Evolutionary conservation across 495 filamentous ascomycete species (phyloP), one percentile per base, ranked within the genome.

Genomic region (Penicillium steckii): DNA sequence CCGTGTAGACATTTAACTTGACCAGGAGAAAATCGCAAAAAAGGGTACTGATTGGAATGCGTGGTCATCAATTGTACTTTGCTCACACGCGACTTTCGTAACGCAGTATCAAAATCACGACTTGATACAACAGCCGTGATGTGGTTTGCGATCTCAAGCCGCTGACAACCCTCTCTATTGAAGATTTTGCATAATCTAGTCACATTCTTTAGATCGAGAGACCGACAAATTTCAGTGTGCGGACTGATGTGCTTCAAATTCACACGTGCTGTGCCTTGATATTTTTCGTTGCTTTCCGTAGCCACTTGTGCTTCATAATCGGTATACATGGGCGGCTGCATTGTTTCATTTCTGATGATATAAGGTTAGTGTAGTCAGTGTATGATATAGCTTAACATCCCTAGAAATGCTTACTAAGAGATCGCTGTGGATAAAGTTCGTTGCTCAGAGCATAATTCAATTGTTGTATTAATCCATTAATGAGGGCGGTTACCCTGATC

Each of bases 1-100:
- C 70, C 64, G 44, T 75, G 63, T 18, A 74, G 66, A 25, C 56
- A 69, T 15, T 64, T 23, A 32, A 73, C 26, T 6, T 60, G 50
- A 6, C 47, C 29, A 35, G 21, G 2, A 12, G 24, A 9, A 37
- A 64, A 60, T 22, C 37, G 8, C 13, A 60, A 46, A 19, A 32
- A 44, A 22, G 44, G 56, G 37, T 46, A 50, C 2, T 32, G 41
- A 33, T 35, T 29, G 10, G 49, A 47, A n/a, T n/a, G n/a, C n/a
- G n/a, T n/a, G n/a, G n/a, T n/a, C n/a, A n/a, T n/a, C n/a, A n/a
- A n/a, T n/a, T n/a, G n/a, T n/a, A n/a, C n/a, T n/a, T n/a, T n/a
- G n/a, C n/a, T n/a, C n/a, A n/a, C n/a, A 8, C 41, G 33, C 37
- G 46, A 47, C 3, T 38, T 40, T 18, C 35, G 46, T 12, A 50